phyloP scores from a whole-genome alignment of 768 basidiomycete species.

The Tricholoma flavovirens region DNA sequence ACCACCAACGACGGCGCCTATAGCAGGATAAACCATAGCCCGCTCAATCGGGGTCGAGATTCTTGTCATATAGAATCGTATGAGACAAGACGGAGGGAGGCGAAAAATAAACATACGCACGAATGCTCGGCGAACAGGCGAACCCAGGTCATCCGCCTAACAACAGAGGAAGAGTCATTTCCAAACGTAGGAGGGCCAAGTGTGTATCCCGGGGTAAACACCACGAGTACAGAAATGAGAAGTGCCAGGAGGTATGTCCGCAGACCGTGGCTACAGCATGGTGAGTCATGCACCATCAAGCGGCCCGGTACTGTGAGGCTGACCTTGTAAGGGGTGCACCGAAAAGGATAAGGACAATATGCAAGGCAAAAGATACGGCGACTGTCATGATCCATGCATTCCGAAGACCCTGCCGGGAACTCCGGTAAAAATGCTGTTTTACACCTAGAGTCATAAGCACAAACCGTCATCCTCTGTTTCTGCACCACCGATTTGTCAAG shows the following conservation, averaged over 20 bases:
- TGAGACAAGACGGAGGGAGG: not conserved
- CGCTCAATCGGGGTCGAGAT: slow-evolving; percentile 66
- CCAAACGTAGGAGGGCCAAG: slow-evolving; percentile 55
- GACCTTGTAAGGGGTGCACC: slow-evolving; percentile 70
- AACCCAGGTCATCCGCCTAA: slow-evolving; percentile 63
- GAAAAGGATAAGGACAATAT: slow-evolving; percentile 54
- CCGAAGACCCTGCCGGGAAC: slow-evolving; percentile 37
- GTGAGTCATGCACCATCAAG: slow-evolving; percentile 14
- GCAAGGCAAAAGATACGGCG: slow-evolving; percentile 39
- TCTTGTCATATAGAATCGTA: slow-evolving; percentile 26
- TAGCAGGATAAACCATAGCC: slow-evolving; percentile 70
- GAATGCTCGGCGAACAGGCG: slow-evolving; percentile 76
- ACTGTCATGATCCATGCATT: slow-evolving; percentile 52
- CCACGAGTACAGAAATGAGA: slow-evolving; percentile 58
- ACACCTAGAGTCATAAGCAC: slow-evolving; percentile 11
- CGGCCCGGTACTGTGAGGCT: slow-evolving; percentile 9
- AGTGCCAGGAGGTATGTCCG: slow-evolving; percentile 68
- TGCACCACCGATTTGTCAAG: slow-evolving; percentile 37
- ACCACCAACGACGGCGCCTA: slow-evolving; percentile 66
- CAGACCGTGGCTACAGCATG: slow-evolving; percentile 36
- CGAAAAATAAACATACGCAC: slow-evolving; percentile 45
- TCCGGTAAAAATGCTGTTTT: not conserved
- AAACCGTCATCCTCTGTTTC: slow-evolving; percentile 32
- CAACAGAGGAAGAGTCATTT: slow-evolving; percentile 36
- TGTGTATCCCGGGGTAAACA: slow-evolving; percentile 65